These are phyloP conservation scores for Exobasidium cylindrosporum DNA, from an alignment of 1,284 basidiomycete genomes.

Conservation along the genomic window DNA sequence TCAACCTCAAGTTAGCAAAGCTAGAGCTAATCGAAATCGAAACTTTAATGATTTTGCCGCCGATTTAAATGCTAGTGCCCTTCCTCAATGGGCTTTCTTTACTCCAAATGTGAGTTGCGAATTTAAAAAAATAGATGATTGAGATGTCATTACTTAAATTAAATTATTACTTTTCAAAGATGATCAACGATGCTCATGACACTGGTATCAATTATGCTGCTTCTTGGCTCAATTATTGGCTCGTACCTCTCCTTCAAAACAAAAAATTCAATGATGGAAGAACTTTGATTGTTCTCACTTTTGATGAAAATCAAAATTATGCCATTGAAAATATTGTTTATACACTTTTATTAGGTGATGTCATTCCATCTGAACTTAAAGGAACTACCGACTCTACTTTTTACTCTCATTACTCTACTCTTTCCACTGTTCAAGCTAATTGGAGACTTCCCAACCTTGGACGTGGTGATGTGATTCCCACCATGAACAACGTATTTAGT, in stretches of 20 bases:
- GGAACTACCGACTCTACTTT: slow-evolving; percentile 35
- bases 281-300: slow-evolving; percentile 64
- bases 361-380: slow-evolving; percentile 24
- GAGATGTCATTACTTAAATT: too few species aligned
- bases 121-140: too few species aligned
- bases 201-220: slow-evolving; percentile 61
- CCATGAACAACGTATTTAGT: slow-evolving; percentile 60
- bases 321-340: slow-evolving; percentile 44
- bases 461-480: slow-evolving; percentile 44
- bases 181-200: slow-evolving; percentile 59
- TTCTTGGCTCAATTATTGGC: slow-evolving; percentile 62
- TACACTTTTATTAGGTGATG: slow-evolving; percentile 36
- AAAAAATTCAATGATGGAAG: slow-evolving; percentile 60
- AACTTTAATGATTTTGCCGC: slow-evolving; percentile 64
- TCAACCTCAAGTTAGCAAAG: neutral
- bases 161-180: too few species aligned
- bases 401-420: slow-evolving; percentile 65
- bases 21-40: slow-evolving; percentile 62
- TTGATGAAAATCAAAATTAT: slow-evolving; percentile 63
- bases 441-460: slow-evolving; percentile 56
- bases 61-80: slow-evolving; percentile 60
- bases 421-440: slow-evolving; percentile 67
- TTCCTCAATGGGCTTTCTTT: slow-evolving; percentile 67
- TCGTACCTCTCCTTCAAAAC: slow-evolving; percentile 62
- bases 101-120: slow-evolving; percentile 67